Conservation (phyloP, 495 filamentous ascomycete species). For the Penicillium coffeae region DNA sequence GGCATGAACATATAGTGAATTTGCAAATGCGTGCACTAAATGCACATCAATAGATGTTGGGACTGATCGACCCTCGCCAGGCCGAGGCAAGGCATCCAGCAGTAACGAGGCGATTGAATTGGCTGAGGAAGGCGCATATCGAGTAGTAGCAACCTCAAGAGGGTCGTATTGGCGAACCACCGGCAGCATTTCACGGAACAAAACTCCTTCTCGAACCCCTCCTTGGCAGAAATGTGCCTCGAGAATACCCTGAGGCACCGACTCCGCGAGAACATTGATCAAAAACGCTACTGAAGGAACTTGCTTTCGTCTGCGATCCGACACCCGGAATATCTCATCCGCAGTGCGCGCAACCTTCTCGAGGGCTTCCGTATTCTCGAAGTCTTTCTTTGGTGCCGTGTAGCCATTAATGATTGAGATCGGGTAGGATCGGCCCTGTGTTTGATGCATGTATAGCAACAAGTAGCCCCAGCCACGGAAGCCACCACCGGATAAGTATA, state of each 20-base stretch:
- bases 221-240: conserved; percentile 79
- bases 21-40: conserved; percentile 48
- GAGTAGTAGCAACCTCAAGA: conserved; percentile 54
- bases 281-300: conserved; percentile 81
- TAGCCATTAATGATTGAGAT: conserved; percentile 85
- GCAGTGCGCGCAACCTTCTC: conserved; percentile 44
- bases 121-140: conserved; percentile 43
- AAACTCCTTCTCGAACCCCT: conserved; percentile 78
- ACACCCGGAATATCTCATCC: conserved; percentile 70
- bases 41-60: conserved; percentile 38
- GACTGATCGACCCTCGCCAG: conserved; percentile 15
- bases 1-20: conserved; percentile 50
- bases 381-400: conserved; percentile 55
- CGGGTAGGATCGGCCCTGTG: conserved; percentile 69
- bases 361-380: conserved; percentile 58
- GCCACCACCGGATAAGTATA: conserved; percentile 83
- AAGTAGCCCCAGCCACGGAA: conserved; percentile 90
- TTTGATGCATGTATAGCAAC: conserved; percentile 57
- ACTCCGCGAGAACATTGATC: conserved; percentile 64
- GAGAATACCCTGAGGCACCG: conserved; percentile 62
- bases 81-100: conserved; percentile 39
- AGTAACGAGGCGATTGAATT: conserved; percentile 40
- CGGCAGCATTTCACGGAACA: conserved; percentile 62
- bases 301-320: conserved; percentile 72
- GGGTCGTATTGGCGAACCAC: conserved; percentile 60